phyloP scores from a whole-genome alignment of 257 asterid species.

The Solanum sejunctum region DNA sequence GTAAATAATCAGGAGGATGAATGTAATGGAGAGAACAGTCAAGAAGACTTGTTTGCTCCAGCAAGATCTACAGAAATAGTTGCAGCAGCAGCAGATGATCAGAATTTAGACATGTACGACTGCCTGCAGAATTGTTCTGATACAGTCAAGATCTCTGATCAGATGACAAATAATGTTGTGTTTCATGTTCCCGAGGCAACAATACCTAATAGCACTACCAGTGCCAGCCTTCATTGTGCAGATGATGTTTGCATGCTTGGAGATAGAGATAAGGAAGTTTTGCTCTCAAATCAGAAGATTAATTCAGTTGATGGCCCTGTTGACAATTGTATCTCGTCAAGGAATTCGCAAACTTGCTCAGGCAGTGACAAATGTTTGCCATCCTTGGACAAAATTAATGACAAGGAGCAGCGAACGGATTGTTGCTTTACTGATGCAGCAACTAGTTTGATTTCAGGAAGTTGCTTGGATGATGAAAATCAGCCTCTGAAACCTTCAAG shows the following conservation, averaged over 20 bases:
- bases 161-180: constrained; percentile 11
- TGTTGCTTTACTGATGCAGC: constrained; percentile 2
- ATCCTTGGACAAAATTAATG: constrained; percentile 9
- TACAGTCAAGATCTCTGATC: constrained; percentile 15
- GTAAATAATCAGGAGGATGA: constrained; percentile 12
- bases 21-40: neutral
- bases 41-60: neutral
- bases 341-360: constrained; percentile 1
- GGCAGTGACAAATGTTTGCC: constrained; percentile 15
- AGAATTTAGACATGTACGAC: constrained; percentile 9
- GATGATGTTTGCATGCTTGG: constrained; percentile 5
- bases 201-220: neutral
- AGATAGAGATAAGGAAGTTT: constrained; percentile 10
- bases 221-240: constrained; percentile 13
- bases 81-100: constrained; percentile 14
- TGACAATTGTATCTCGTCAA: constrained; percentile 10
- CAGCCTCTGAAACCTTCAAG: constrained; percentile 13
- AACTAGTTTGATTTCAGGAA: constrained; percentile 8
- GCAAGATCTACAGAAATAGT: neutral
- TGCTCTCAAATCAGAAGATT: constrained; percentile 14
- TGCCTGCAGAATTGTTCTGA: constrained; percentile 12
- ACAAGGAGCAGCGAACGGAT: constrained; percentile 17
- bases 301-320: constrained; percentile 11
- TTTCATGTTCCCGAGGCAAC: constrained; percentile 15
- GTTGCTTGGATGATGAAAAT: constrained; percentile 13